Evolutionary conservation across 2,329 filamentous ascomycete species (phyloP), one percentile per base, ranked within the genome.

Genomic region (Gremmenia infestans): DNA sequence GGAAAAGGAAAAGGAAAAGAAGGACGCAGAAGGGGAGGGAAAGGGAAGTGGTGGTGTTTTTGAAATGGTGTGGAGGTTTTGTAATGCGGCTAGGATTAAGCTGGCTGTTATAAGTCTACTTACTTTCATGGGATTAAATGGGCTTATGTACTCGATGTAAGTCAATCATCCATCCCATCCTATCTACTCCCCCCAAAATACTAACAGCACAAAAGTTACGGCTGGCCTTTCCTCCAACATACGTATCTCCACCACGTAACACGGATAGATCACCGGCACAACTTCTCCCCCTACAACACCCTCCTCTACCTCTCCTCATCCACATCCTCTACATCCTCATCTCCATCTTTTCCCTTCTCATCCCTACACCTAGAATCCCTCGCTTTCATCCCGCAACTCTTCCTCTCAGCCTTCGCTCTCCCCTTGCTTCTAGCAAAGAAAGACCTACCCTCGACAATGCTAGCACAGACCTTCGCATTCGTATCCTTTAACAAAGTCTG

Each of bases 401-500:
- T 90, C 32, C 82, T 99, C 14, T 89, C 89, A 0, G 85, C 89
- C 12, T 64, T 95, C 11, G 76, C 89, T 5, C 86, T 97, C 45
- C 88, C 90, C 0, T 69, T 96, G 2, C 78, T 80, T 1, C 74
- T 96, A 19, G 89, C 90, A 15, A 95, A 93, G 70, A 88, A 84
- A 65, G 86, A 94, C 65, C 80, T 99, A 0, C 80, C 92, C 0
- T 82, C 85, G 0, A 87, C 89, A 5, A 92, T 97, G 89, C 81
- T 97, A 59, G 91, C 90, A 4, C 94, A 99, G 73, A 97, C 94
- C 0, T 96, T 97, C 73, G 90, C 93, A 0, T 99, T 99, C 72
- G 94, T 97, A 4, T 87, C 91, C 0, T 97, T 97, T 66, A 99
- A 99, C 76, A 99, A 99, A 76, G 94, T 99, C 60, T 97, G 93